Evolutionary conservation across 2,329 filamentous ascomycete genomes (phyloP).

Genomic region (Diaporthe nobilis): DNA sequence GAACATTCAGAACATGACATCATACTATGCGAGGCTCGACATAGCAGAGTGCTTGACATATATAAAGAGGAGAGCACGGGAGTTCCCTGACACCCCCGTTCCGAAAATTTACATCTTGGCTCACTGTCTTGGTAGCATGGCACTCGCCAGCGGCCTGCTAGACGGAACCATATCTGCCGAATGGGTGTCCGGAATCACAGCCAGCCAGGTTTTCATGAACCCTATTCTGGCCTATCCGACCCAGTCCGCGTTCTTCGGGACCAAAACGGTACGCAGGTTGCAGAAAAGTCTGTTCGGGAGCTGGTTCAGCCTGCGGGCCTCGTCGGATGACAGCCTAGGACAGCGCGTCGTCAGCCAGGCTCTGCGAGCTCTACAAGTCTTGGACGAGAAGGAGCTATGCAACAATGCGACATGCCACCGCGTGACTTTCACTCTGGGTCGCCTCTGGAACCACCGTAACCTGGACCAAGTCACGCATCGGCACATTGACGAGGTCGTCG

Average conservation of each 20-base stretch:
- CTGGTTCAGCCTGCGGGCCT: conserved; percentile 65
- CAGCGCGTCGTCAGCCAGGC: conserved; percentile 68
- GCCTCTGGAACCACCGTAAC: conserved; percentile 75
- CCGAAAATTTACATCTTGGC: conserved; percentile 66
- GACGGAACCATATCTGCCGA: conserved; percentile 70
- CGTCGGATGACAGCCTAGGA: conserved; percentile 59
- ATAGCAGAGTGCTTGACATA: too few relatives aligned
- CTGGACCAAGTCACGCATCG: conserved; percentile 76
- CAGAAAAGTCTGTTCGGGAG: conserved; percentile 49
- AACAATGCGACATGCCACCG: conserved; percentile 74
- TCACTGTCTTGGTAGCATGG: conserved; percentile 76
- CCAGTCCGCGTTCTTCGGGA: conserved; percentile 54
- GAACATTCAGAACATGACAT: too few relatives aligned
- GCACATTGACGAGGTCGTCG: conserved; percentile 69
- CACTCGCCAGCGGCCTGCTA: conserved; percentile 69
- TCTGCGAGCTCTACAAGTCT: conserved; percentile 69
- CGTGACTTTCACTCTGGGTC: conserved; percentile 70
- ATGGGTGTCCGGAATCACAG: conserved; percentile 72
- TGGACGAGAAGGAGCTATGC: conserved; percentile 67
- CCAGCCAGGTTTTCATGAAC: conserved; percentile 75
- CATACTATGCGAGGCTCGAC: too few relatives aligned
- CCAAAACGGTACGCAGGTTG: too few relatives aligned
- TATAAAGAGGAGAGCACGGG: too few relatives aligned
- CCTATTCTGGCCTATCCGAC: conserved; percentile 65
- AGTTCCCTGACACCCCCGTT: too few relatives aligned